Evolutionary conservation across 2,329 filamentous ascomycete genomes (phyloP).

Genomic region (Fonsecaea pedrosoi): DNA sequence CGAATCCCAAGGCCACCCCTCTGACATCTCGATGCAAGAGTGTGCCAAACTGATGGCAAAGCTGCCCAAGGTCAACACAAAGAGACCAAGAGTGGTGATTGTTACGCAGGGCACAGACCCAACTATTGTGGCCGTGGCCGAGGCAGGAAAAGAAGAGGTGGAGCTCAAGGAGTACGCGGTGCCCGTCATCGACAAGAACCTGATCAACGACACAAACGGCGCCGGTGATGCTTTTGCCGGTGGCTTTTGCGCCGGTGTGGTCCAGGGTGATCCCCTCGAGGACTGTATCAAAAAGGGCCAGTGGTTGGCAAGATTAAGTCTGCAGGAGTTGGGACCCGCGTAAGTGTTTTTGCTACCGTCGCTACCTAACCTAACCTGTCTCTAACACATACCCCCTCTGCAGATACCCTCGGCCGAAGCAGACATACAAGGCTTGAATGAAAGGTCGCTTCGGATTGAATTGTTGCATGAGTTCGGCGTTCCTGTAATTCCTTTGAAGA

Average conservation of each 20-base stretch:
- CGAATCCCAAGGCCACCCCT: constrained; percentile 74
- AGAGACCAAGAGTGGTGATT: constrained; percentile 84
- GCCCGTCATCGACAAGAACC: constrained; percentile 73
- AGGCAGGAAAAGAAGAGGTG: constrained; percentile 66
- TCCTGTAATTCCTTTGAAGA: not conserved
- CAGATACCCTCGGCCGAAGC: constrained; percentile 83
- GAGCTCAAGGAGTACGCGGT: constrained; percentile 80
- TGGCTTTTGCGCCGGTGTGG: constrained; percentile 87
- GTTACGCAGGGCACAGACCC: constrained; percentile 94
- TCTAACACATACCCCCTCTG: constrained; percentile 20
- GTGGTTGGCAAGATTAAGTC: constrained; percentile 93
- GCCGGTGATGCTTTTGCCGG: constrained; percentile 97
- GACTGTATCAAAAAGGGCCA: constrained; percentile 88
- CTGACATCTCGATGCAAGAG: constrained; percentile 63
- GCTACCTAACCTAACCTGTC: not conserved
- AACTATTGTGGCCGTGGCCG: constrained; percentile 78
- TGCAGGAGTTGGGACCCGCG: constrained; percentile 91
- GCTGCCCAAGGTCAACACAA: constrained; percentile 77
- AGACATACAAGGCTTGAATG: constrained; percentile 67
- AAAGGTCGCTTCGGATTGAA: constrained; percentile 1
- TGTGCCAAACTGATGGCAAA: constrained; percentile 86
- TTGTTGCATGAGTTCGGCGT: constrained; percentile 1
- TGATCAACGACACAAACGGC: constrained; percentile 96
- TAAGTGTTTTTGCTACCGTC: constrained; percentile 62
- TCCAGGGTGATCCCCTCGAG: constrained; percentile 80